These are phyloP conservation scores for Streptanthus diversifolius DNA, from an alignment of 345 rosid species.

Conservation along the genomic window DNA sequence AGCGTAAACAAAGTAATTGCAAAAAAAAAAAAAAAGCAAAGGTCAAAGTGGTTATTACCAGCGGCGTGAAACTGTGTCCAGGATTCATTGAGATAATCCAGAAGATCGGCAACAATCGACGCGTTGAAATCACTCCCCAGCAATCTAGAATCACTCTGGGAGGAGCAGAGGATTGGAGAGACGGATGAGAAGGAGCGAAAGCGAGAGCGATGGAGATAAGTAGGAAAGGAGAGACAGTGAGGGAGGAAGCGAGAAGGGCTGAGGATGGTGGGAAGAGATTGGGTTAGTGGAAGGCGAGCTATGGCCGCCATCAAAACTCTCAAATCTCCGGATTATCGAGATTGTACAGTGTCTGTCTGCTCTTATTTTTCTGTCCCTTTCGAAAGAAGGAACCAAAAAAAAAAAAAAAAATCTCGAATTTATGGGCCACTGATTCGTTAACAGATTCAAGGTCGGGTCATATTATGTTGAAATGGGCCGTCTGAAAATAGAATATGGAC, in stretches of 20 bases:
- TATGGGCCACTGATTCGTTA: too few species aligned
- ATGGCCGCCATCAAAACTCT: conserved; percentile 40
- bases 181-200: conserved; percentile 39
- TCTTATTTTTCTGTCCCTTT: too few species aligned
- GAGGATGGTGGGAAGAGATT: conserved; percentile 27
- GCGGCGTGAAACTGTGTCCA: conserved; percentile 98
- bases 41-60: conserved; percentile 31
- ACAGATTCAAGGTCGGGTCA: too few species aligned
- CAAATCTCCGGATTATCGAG: too few species aligned
- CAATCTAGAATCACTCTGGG: conserved; percentile 9
- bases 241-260: conserved; percentile 31
- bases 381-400: too few species aligned
- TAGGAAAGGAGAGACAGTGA: conserved; percentile 20
- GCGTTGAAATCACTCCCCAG: conserved; percentile 19
- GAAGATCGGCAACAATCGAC: conserved; percentile 58
- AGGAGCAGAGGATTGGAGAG: conserved; percentile 37
- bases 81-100: conserved; percentile 84
- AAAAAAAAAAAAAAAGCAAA: neutral
- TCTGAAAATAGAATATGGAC: too few species aligned
- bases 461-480: too few species aligned
- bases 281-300: conserved; percentile 47
- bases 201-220: conserved; percentile 19
- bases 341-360: too few species aligned
- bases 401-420: too few species aligned
- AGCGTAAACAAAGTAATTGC: neutral